phyloP scores from a whole-genome alignment of 768 basidiomycete species.

The Mycena olivaceomarginata region DNA sequence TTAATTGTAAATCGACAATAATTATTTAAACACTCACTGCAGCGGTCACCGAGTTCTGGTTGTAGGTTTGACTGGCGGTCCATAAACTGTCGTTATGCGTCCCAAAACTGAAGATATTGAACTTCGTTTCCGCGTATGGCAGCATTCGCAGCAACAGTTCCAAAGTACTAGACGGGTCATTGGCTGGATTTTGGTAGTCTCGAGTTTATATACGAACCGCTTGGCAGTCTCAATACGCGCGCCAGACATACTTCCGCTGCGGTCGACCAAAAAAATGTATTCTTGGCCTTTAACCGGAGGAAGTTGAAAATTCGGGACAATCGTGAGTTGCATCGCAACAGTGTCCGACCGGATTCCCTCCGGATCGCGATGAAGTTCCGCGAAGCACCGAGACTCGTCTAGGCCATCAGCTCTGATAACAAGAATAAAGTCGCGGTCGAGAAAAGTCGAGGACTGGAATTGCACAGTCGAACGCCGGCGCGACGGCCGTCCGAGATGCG shows the following conservation, averaged over 20 bases:
- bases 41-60: slow-evolving; percentile 52
- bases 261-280: slow-evolving; percentile 77
- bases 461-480: slow-evolving; percentile 62
- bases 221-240: slow-evolving; percentile 68
- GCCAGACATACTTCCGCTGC: slow-evolving; percentile 67
- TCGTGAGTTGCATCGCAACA: slow-evolving; percentile 70
- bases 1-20: slow-evolving; percentile 6
- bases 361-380: slow-evolving; percentile 60
- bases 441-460: slow-evolving; percentile 63
- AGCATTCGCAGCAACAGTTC: slow-evolving; percentile 69
- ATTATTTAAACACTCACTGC: slow-evolving; percentile 59
- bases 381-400: slow-evolving; percentile 75
- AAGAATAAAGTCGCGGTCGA: slow-evolving; percentile 71
- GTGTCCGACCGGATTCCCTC: slow-evolving; percentile 50
- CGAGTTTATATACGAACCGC: slow-evolving; percentile 24
- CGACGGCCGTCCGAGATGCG: slow-evolving; percentile 57
- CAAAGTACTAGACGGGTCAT: slow-evolving; percentile 56
- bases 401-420: slow-evolving; percentile 68
- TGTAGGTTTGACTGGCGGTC: slow-evolving; percentile 56
- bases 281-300: slow-evolving; percentile 68
- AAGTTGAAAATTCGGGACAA: slow-evolving; percentile 72
- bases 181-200: background rate
- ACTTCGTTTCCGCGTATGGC: slow-evolving; percentile 61
- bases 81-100: slow-evolving; percentile 54
- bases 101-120: slow-evolving; percentile 80